Evolutionary conservation across 257 asterid species (phyloP), one percentile per base, ranked within the genome.

Genomic region (Eustoma russellianum): DNA sequence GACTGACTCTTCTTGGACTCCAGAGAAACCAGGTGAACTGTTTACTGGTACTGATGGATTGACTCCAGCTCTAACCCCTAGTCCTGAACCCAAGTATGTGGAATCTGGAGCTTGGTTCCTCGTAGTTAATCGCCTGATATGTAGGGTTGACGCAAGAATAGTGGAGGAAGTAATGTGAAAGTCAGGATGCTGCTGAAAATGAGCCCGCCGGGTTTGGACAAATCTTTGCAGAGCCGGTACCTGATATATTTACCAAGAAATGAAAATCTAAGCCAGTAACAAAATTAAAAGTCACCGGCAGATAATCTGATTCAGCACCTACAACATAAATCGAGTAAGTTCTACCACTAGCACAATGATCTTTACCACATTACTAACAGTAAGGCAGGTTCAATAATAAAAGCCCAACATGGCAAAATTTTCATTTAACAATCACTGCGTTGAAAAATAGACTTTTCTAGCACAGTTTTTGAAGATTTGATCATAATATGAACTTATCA

Each of bases 161-260:
- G 98, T 91, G 33, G 94, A 82, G 55, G 98, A 91, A 57, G 95
- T 82, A 54, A 91, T 87, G 56, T 88, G 98, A 62, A 87, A 91
- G 72, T 85, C 94, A 11, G 96, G 95, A 56, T 91, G 95, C 74
- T 84, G 98, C 79, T 84, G 96, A 66, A 91, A 75, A 69, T 74
- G 84, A 15, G 95, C 79, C 56, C 97, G 70, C 5, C 88, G 83
- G 61, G 77, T 87, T 74, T 87, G 98, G 83, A 87, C 77, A 71
- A 77, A 91, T 74, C 97, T 84, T 75, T 85, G 98, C 71, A 91
- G 65, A 50, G 98, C 97, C 3, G 98, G 98, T 61, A 91, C 95
- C 98, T 91, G 83, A 38, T 7, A 51, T 13, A 30, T 19, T 7
- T 14, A 10, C 44, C 45, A 9, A 48, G 5, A 15, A 30, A 48